These are phyloP conservation scores for Aspergillus calidoustus DNA, from an alignment of 2,329 filamentous ascomycete genomes.

Conservation along the genomic window DNA sequence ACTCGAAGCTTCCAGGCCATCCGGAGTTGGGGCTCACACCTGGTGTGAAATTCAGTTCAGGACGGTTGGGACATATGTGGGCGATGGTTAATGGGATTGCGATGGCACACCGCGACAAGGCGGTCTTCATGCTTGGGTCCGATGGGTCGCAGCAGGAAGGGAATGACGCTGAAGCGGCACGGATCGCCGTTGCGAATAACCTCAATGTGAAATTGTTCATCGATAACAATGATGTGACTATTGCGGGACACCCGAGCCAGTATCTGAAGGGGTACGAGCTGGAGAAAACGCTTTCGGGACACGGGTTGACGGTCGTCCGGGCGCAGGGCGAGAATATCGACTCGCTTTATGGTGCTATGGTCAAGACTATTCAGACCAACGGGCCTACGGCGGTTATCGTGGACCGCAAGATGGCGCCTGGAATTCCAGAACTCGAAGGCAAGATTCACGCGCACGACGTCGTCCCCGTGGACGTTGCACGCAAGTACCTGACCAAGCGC, in stretches of 20 bases:
- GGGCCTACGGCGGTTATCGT: constrained; percentile 40
- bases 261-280: constrained; percentile 45
- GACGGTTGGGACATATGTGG: constrained; percentile 48
- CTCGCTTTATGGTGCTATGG: constrained; percentile 39
- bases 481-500: constrained; percentile 42
- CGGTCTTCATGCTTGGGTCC: constrained; percentile 42
- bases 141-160: constrained; percentile 50
- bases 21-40: constrained; percentile 47
- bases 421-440: constrained; percentile 44
- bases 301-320: constrained; percentile 42
- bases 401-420: constrained; percentile 43
- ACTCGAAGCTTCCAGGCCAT: constrained; percentile 47
- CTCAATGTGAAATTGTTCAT: constrained; percentile 47
- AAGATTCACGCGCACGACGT: constrained; percentile 44
- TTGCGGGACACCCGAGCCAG: constrained; percentile 45
- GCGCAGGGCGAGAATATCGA: constrained; percentile 45
- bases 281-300: constrained; percentile 38
- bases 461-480: constrained; percentile 42
- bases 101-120: constrained; percentile 44
- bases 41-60: constrained; percentile 47
- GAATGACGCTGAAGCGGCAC: constrained; percentile 47
- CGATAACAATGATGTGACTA: constrained; percentile 49
- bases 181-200: constrained; percentile 42
- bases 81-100: constrained; percentile 44
- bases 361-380: constrained; percentile 36